Base-by-base conservation (phyloP, 2,329 filamentous ascomycete species). In the Pseudogymnoascus sp. region DNA sequence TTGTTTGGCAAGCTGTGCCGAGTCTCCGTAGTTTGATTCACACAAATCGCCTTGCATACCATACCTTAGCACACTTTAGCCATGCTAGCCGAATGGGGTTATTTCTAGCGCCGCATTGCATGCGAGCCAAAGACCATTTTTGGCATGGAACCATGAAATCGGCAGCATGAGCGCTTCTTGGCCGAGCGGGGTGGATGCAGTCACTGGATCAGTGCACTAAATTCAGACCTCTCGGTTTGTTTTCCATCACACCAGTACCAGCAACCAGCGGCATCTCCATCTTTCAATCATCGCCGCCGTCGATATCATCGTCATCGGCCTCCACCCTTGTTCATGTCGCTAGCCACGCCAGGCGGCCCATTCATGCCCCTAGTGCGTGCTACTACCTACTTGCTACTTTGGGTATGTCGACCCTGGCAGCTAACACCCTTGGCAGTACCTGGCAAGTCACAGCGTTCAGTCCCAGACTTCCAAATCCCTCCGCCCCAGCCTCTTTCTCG, bases 241-340 rank as follows among this genome's bases (percentile, higher is more conserved):
- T 45, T 45, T 35, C 6, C 36, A 37, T 13, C 36, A n/a, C 36
- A n/a, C 36, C 36, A 37, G 13, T n/a, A n/a, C 45, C 45, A 31
- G 15, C 13, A 6, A 13, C 5, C 27, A 52, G 29, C 25, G 29
- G 25, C 25, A 48, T 48, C 6, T 15, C 45, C 13, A 52, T 21
- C 45, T 35, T 9, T n/a, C 33, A 35, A 5, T 10, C 33, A 52
- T 15, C 13, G 10, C 25, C 18, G 27, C 27, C 27, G 45, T 12
- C 45, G 45, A 52, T 33, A 31, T 52, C 45, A 52, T 31, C 45
- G 45, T 52, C 45, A 52, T 52, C 45, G 45, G n/a, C 18, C 45
- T 13, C 27, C 45, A 52, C 45, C 45, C 45, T 27, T 52, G 45
- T 31, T 9, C 27, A 52, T 31, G 45, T 31, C 45, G 45, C 25